phyloP scores from a whole-genome alignment of 2,329 filamentous ascomycete species.

The Venturia asperata region DNA sequence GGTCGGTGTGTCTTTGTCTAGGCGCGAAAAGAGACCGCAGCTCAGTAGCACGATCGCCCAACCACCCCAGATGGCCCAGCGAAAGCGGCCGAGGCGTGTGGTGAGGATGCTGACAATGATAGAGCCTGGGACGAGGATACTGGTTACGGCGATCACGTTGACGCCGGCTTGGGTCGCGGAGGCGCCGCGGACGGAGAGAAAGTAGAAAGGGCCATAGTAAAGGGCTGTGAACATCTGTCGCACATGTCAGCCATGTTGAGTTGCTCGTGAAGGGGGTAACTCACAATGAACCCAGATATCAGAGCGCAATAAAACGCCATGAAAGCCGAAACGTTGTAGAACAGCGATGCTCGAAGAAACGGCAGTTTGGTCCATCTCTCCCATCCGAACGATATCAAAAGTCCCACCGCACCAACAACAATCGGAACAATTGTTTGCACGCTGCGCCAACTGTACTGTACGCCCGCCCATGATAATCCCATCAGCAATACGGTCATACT shows the following conservation, averaged over 20 bases:
- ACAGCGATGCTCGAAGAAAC: slow-evolving; percentile 34
- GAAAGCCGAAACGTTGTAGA: slow-evolving; percentile 31
- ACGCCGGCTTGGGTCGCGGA: slow-evolving; percentile 33
- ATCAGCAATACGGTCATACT: slow-evolving; percentile 35
- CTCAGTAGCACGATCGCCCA: slow-evolving; percentile 35
- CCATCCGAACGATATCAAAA: slow-evolving; percentile 32
- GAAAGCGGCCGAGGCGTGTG: slow-evolving; percentile 27
- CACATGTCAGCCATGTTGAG: background rate
- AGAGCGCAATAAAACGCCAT: slow-evolving; percentile 38
- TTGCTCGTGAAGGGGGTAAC: slow-evolving; percentile 20
- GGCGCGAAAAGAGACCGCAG: slow-evolving; percentile 34
- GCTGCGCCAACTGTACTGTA: slow-evolving; percentile 34
- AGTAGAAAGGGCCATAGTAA: slow-evolving; percentile 39
- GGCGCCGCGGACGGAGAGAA: slow-evolving; percentile 32
- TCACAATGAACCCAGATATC: slow-evolving; percentile 39
- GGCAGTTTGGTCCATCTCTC: slow-evolving; percentile 30
- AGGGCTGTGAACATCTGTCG: slow-evolving; percentile 37
- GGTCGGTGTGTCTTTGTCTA: slow-evolving; percentile 28
- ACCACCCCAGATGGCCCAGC: slow-evolving; percentile 39
- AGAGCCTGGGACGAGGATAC: slow-evolving; percentile 29
- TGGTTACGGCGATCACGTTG: slow-evolving; percentile 33
- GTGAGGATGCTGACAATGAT: slow-evolving; percentile 27
- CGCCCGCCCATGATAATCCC: slow-evolving; percentile 39
- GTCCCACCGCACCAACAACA: slow-evolving; percentile 28
- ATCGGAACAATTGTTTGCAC: slow-evolving; percentile 37